Conservation (phyloP, 1,284 basidiomycete genomes). For the Leccinum variabile region DNA sequence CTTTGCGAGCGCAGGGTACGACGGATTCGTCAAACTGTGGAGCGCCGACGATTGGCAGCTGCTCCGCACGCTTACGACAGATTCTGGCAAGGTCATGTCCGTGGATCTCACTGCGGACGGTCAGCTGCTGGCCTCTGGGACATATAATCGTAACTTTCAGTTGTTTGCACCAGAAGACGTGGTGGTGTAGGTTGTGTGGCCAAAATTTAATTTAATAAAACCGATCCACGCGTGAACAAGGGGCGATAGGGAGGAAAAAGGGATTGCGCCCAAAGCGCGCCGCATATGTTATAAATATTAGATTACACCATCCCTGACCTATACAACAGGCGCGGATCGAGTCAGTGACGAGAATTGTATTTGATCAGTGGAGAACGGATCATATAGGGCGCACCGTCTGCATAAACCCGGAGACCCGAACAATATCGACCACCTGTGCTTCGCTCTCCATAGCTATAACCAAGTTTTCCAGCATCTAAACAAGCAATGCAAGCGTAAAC, state of each 20-base stretch:
- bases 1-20: constrained; percentile 93
- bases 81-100: constrained; percentile 97
- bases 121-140: constrained; percentile 84
- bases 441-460: constrained; percentile 90
- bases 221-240: constrained; percentile 15
- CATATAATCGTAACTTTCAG: constrained; percentile 93
- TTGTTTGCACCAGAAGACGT: constrained; percentile 75
- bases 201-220: constrained; percentile 28
- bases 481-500: constrained; percentile 26
- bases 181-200: constrained; percentile 28
- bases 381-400: constrained; percentile 56
- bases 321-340: constrained; percentile 15
- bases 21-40: constrained; percentile 95
- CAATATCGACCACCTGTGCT: constrained; percentile 79
- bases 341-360: constrained; percentile 21
- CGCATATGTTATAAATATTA: constrained; percentile 36
- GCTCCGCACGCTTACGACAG: constrained; percentile 84
- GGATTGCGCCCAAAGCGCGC: constrained; percentile 5
- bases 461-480: constrained; percentile 84
- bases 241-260: constrained; percentile 11
- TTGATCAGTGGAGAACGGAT: constrained; percentile 19
- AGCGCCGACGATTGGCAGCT: constrained; percentile 98
- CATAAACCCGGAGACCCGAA: constrained; percentile 87
- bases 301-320: constrained; percentile 72
- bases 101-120: constrained; percentile 88